phyloP scores from a whole-genome alignment of 306 rosid genomes.

The Fragaria ananassa region DNA sequence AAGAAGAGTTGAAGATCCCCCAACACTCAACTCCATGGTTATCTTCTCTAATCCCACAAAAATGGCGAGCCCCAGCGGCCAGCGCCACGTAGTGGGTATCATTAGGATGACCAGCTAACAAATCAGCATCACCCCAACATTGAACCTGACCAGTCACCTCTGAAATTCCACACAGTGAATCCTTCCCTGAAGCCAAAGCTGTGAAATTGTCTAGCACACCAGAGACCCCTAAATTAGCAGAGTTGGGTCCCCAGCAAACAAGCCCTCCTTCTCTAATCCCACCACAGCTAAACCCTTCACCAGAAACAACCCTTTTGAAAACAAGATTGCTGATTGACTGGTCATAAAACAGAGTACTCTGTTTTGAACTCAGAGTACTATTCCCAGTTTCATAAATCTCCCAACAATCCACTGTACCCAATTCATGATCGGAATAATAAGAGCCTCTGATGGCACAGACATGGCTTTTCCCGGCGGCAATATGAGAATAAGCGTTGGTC shows the following conservation, averaged over 20 bases:
- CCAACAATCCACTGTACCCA: conserved; percentile 83
- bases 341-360: conserved; percentile 42
- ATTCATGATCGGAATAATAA: conserved; percentile 56
- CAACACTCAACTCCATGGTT: conserved; percentile 78
- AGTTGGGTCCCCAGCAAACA: conserved; percentile 80
- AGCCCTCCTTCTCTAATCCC: conserved; percentile 58
- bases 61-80: conserved; percentile 62
- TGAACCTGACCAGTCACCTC: conserved; percentile 46
- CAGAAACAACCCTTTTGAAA: conserved; percentile 58
- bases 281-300: conserved; percentile 83
- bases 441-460: conserved; percentile 83
- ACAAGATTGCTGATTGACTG: conserved; percentile 38
- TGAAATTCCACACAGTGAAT: conserved; percentile 62
- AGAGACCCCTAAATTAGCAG: conserved; percentile 41
- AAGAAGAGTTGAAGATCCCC: conserved; percentile 70
- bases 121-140: conserved; percentile 68
- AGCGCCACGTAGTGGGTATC: conserved; percentile 37
- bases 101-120: conserved; percentile 29
- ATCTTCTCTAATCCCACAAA: conserved; percentile 73
- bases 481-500: conserved; percentile 53
- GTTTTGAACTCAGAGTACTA: conserved; percentile 36
- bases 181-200: conserved; percentile 54
- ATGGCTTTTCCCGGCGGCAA: conserved; percentile 73
- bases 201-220: conserved; percentile 42
- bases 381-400: conserved; percentile 40